These are phyloP conservation scores for Medicago lupulina DNA, from an alignment of 306 rosid genomes.

Conservation along the genomic window DNA sequence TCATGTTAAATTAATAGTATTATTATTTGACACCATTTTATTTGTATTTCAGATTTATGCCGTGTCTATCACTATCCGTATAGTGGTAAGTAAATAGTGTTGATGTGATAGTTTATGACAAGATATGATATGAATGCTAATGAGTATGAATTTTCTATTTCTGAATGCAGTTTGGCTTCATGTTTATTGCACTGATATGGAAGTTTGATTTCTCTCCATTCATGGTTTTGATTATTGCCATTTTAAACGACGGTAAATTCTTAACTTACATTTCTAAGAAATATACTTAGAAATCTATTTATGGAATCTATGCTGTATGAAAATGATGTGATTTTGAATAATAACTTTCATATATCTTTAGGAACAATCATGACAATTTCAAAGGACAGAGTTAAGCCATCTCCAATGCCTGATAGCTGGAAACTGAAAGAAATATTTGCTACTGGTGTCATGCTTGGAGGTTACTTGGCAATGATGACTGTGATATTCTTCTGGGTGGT, in stretches of 20 bases:
- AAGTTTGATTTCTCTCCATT: constrained; percentile 97
- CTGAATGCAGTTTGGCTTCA: constrained; percentile 86
- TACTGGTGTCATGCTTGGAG: constrained; percentile 86
- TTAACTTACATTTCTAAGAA: neutral
- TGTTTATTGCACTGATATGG: constrained; percentile 95
- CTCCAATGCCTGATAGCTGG: constrained; percentile 99
- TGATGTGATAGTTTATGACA: constrained; percentile 4
- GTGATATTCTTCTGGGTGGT: constrained; percentile 92
- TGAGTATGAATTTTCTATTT: constrained; percentile 29
- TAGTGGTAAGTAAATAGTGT: constrained; percentile 72
- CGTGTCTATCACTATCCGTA: constrained; percentile 98
- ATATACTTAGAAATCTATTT: neutral
- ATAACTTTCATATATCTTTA: constrained; percentile 15
- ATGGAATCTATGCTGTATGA: neutral
- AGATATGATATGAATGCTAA: neutral
- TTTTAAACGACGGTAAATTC: constrained; percentile 84
- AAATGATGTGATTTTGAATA: no score
- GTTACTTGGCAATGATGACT: constrained; percentile 95
- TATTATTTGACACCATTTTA: constrained; percentile 6
- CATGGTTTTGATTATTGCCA: constrained; percentile 99
- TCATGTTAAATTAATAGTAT: neutral
- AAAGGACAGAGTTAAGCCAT: constrained; percentile 97
- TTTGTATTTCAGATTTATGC: constrained; percentile 79
- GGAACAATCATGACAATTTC: constrained; percentile 99
- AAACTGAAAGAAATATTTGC: constrained; percentile 92